Conservation (phyloP, 257 asterid genomes). For the Nicotiana undulata region DNA sequence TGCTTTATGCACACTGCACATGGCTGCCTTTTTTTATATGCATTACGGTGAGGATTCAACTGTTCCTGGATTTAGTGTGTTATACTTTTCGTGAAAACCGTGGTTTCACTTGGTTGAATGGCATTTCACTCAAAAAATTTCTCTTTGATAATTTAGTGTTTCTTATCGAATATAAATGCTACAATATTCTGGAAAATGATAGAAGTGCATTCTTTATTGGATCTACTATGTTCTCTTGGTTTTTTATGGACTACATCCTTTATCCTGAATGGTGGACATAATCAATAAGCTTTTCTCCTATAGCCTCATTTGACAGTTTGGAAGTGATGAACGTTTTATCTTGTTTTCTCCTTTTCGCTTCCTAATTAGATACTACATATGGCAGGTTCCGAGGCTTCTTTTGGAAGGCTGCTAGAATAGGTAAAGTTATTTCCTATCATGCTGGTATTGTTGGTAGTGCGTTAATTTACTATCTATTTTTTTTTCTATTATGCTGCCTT, state of each 20-base stretch:
- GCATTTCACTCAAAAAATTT: neutral
- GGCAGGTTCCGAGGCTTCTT: conserved; percentile 50
- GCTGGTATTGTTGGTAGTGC: neutral
- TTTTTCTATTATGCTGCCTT: neutral
- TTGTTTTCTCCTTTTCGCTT: neutral
- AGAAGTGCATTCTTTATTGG: neutral
- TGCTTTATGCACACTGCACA: too few relatives aligned
- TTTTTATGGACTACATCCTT: neutral
- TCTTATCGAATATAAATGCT: neutral
- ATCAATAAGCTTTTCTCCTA: neutral
- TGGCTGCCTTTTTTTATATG: neutral
- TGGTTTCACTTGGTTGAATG: neutral
- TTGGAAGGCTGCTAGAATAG: conserved; percentile 57
- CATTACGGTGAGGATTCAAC: neutral
- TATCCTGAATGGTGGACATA: neutral
- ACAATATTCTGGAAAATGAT: neutral
- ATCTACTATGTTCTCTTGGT: neutral
- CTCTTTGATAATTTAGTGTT: neutral
- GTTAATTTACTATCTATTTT: neutral
- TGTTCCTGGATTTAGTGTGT: neutral
- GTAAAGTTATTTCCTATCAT: conserved; percentile 10
- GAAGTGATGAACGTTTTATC: neutral
- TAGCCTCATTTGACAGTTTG: neutral
- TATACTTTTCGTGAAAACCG: neutral
- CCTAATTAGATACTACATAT: neutral